phyloP scores from a whole-genome alignment of 352 stramenopile species.

The Phytophthora crassamura region DNA sequence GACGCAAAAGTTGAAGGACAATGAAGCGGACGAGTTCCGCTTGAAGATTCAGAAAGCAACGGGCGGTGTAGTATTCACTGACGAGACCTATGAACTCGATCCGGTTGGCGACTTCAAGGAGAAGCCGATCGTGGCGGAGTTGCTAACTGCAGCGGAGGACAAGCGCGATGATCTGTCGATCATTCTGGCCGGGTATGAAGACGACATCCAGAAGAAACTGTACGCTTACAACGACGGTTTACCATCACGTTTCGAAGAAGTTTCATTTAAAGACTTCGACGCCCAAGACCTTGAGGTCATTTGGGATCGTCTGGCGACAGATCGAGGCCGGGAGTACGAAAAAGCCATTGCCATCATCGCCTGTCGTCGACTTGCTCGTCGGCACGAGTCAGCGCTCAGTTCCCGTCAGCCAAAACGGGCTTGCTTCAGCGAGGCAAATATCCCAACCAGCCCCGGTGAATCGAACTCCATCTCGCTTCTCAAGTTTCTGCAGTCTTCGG shows the following conservation, averaged over 20 bases:
- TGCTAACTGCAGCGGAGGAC: slow-evolving; percentile 90
- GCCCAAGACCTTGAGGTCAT: slow-evolving; percentile 86
- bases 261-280: slow-evolving; percentile 93
- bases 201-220: slow-evolving; percentile 93
- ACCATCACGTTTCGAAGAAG: slow-evolving; percentile 81
- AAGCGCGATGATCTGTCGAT: slow-evolving; percentile 86
- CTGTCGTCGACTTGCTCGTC: too few relatives aligned
- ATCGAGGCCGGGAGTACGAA: slow-evolving; percentile 59
- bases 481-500: too few relatives aligned
- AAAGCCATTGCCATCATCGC: slow-evolving; percentile 58
- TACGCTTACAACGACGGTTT: slow-evolving; percentile 93
- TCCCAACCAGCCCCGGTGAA: too few relatives aligned
- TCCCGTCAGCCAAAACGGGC: too few relatives aligned
- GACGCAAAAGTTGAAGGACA: slow-evolving; percentile 81
- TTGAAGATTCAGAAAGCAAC: slow-evolving; percentile 73
- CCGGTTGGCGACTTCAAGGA: slow-evolving; percentile 78
- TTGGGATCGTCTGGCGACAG: slow-evolving; percentile 56
- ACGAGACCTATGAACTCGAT: slow-evolving; percentile 93
- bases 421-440: too few relatives aligned
- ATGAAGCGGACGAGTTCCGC: slow-evolving; percentile 69
- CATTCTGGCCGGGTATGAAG: slow-evolving; percentile 93
- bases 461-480: too few relatives aligned
- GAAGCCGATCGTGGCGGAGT: slow-evolving; percentile 86
- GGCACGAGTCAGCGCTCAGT: too few relatives aligned
- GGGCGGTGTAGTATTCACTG: slow-evolving; percentile 93